phyloP scores from a whole-genome alignment of 2,329 filamentous ascomycete species.

The Fusarium sp. region DNA sequence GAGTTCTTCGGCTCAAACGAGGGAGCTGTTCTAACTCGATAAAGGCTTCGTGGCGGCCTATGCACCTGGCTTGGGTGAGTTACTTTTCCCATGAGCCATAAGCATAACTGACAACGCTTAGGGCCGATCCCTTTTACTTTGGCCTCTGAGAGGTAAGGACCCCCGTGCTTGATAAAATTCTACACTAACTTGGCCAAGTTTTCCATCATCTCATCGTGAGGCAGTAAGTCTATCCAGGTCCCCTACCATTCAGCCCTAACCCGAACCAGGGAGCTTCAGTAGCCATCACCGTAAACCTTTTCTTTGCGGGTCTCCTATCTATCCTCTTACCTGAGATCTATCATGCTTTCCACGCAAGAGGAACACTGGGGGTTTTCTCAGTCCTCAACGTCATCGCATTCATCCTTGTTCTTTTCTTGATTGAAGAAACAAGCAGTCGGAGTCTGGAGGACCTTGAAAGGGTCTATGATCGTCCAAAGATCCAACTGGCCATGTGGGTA shows the following conservation, averaged over 20 bases:
- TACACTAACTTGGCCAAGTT: not conserved
- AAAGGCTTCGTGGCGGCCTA: not conserved
- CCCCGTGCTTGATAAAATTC: too few relatives aligned
- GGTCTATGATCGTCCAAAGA: not conserved
- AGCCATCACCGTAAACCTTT: not conserved
- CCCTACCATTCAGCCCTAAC: accelerated
- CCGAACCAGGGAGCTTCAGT: not conserved
- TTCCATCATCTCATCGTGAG: not conserved
- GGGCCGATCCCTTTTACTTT: not conserved
- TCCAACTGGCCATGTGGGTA: not conserved
- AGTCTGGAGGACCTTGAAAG: not conserved
- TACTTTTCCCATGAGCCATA: accelerated
- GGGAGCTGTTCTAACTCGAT: not conserved
- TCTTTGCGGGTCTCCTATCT: not conserved
- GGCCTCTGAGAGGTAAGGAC: not conserved
- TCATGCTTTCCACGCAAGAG: not conserved
- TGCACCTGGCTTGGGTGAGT: not conserved
- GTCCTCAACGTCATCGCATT: not conserved
- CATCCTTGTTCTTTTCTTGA: too few relatives aligned
- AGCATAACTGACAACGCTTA: not conserved
- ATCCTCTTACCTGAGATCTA: not conserved
- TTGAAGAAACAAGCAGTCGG: not conserved
- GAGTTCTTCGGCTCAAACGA: not conserved
- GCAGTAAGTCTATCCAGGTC: not conserved
- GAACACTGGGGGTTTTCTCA: not conserved